phyloP scores from a whole-genome alignment of 106 monocot species.

The Triglochin maritima region DNA sequence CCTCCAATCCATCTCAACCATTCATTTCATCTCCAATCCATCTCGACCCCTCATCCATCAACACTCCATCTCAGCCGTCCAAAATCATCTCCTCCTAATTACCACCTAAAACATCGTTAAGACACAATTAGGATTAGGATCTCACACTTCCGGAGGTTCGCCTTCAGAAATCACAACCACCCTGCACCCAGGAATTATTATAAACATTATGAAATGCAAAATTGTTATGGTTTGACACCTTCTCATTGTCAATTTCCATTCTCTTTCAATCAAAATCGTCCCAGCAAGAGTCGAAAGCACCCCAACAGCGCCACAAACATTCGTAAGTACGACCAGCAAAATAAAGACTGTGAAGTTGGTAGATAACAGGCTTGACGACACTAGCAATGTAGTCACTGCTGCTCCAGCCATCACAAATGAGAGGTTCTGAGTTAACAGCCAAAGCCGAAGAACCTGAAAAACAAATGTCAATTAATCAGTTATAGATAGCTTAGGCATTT shows the following conservation, averaged over 20 bases:
- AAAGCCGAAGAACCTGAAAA: conserved; percentile 55
- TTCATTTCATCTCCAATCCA: no score
- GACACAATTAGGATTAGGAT: no score
- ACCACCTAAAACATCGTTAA: no score
- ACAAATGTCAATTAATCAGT: neutral
- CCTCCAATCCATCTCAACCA: no score
- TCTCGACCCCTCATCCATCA: no score
- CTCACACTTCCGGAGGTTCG: conserved; percentile 24
- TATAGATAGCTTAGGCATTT: neutral
- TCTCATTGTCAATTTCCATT: conserved; percentile 44
- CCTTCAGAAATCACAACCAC: conserved; percentile 80
- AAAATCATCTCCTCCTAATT: no score
- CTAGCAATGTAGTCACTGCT: conserved; percentile 45
- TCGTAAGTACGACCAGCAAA: conserved; percentile 44
- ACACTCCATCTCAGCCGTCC: no score
- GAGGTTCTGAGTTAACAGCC: conserved; percentile 66
- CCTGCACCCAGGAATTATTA: conserved; percentile 25
- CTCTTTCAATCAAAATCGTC: conserved; percentile 93
- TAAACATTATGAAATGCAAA: neutral
- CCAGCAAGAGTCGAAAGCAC: conserved; percentile 91
- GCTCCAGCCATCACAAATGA: conserved; percentile 78
- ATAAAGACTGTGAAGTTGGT: conserved; percentile 33
- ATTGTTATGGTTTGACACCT: no score
- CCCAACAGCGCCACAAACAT: conserved; percentile 65
- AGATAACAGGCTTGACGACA: conserved; percentile 18